Evolutionary conservation across 2,329 filamentous ascomycete species (phyloP), one percentile per base, ranked within the genome.

Genomic region (Pseudogymnoascus sp.): DNA sequence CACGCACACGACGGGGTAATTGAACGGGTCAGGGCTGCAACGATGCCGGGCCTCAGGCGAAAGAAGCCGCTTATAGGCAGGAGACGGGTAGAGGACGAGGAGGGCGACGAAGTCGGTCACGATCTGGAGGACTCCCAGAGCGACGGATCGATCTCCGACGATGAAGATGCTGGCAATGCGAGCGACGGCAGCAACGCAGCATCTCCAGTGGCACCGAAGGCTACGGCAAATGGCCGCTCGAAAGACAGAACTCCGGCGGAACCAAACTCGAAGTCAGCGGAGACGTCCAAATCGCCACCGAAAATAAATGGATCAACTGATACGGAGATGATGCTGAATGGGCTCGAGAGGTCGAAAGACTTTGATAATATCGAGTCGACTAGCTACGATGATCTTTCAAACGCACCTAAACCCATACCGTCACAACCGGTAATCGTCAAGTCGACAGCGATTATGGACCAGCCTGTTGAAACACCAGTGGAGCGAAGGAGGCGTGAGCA

Each of bases 401-500:
- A 60, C 21, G 59, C 59, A 60, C 59, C 2, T 13, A 38, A 38
- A 40, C 4, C 33, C n/a, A 23, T 13, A 17, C 33, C 4, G 33
- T 33, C 21, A 63, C 53, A 64, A 19, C 59, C 59, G 37, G 59
- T 42, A 59, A 69, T 72, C 7, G 71, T 74, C 21, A 74, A 76
- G 59, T 75, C 76, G n/a, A 75, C 71, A 59, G 72, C 72, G 62
- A 70, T 71, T 46, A 73, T 74, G 70, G 72, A 77, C 67, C 76
- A 77, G 60, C 73, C 77, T 60, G 79, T 82, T 67, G 86, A 88
- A 70, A 81, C 83, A 35, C 78, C 84, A 64, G 83, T 83, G 62
- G 89, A 95, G 67, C 83, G 86, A 68, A 87, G 90, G 75, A 86
- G 90, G 67, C 87, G 89, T 69, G 93, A 97, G 72, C 91, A 96